These are phyloP conservation scores for Tetrahymena borealis DNA, from an alignment of 73 alveolate species.

Conservation along the genomic window DNA sequence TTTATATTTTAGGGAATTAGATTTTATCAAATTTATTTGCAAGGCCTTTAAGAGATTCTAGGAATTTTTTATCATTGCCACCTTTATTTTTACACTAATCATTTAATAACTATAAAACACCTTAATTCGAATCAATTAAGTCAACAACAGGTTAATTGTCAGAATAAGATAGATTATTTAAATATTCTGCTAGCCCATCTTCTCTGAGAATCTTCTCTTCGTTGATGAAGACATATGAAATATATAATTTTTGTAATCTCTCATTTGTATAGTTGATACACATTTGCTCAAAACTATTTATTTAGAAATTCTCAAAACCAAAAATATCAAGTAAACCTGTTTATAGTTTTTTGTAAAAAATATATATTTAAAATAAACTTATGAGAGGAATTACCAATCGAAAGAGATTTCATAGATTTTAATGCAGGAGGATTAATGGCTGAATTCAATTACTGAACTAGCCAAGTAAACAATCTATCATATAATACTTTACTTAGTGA, in stretches of 20 bases:
- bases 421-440: constrained; percentile 28
- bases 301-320: constrained; percentile 93
- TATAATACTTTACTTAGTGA: constrained; percentile 88
- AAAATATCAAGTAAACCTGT: constrained; percentile 93
- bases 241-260: constrained; percentile 86
- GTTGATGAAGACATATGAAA: constrained; percentile 83
- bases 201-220: constrained; percentile 59
- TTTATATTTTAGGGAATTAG: neutral
- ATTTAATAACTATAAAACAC: constrained; percentile 59
- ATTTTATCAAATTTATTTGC: constrained; percentile 18
- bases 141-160: constrained; percentile 40
- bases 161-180: neutral
- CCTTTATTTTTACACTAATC: constrained; percentile 42
- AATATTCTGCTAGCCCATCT: constrained; percentile 49
- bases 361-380: neutral
- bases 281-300: constrained; percentile 88
- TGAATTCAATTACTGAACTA: constrained; percentile 57
- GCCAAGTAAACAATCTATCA: constrained; percentile 82
- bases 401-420: neutral
- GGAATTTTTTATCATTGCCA: constrained; percentile 25
- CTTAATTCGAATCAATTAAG: constrained; percentile 52
- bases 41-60: constrained; percentile 18
- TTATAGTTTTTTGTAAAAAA: neutral
- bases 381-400: neutral
- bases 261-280: constrained; percentile 94